Evolutionary conservation across 1,284 basidiomycete species (phyloP).

Genomic region (Golubevia pallescens): DNA sequence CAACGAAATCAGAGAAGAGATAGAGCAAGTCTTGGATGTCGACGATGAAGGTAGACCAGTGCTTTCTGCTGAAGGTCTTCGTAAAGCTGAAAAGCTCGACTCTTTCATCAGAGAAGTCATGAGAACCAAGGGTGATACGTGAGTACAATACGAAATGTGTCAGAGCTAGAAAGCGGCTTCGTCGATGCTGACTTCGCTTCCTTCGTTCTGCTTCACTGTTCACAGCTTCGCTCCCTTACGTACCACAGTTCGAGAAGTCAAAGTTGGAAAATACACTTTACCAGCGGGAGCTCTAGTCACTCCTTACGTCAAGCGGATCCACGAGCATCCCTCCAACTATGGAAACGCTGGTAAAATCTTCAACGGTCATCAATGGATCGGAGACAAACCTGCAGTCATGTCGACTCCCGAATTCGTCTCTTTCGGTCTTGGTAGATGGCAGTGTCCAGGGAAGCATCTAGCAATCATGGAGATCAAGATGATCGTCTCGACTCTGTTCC

Average conservation of each 20-base stretch:
- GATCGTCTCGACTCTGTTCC: slow-evolving; percentile 10
- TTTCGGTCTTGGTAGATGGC: slow-evolving; percentile 16
- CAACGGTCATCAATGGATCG: slow-evolving; percentile 13
- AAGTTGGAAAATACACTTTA: slow-evolving; percentile 12
- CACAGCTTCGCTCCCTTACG: slow-evolving; percentile 13
- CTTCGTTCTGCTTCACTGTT: not conserved
- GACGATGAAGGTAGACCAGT: slow-evolving; percentile 12
- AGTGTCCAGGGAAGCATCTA: slow-evolving; percentile 16
- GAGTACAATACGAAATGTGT: not conserved
- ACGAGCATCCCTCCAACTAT: slow-evolving; percentile 9
- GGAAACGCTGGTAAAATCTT: slow-evolving; percentile 7
- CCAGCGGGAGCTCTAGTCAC: slow-evolving; percentile 10
- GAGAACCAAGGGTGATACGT: slow-evolving; percentile 12
- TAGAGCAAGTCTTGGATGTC: slow-evolving; percentile 7
- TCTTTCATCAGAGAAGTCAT: slow-evolving; percentile 16
- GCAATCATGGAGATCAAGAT: slow-evolving; percentile 16
- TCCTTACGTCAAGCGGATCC: slow-evolving; percentile 17
- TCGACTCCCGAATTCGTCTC: slow-evolving; percentile 11
- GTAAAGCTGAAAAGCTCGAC: slow-evolving; percentile 10
- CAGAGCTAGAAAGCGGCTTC: too few relatives aligned
- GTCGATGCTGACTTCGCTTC: too few relatives aligned
- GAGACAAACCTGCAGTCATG: slow-evolving; percentile 11
- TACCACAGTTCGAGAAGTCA: slow-evolving; percentile 7
- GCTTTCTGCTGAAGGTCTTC: slow-evolving; percentile 8
- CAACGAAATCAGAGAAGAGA: slow-evolving; percentile 11